Percentiles rank a stretch among this genome's conserved stretches.
phyloP scores from a whole-genome alignment of 805 yeast species.

The Blastobotrys americana region DNA sequence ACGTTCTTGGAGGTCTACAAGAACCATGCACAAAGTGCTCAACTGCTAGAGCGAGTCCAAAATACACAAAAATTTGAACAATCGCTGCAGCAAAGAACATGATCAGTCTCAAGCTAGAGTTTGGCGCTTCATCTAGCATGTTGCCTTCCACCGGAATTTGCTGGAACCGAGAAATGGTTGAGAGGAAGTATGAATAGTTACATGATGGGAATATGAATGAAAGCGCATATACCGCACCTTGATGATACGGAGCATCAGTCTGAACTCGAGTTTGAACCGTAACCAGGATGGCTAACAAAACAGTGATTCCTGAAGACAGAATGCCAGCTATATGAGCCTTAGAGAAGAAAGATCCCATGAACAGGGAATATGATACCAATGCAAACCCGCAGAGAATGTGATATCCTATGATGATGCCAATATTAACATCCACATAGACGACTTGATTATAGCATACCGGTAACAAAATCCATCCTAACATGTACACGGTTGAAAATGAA shows the following conservation, averaged over 20 bases:
- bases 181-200: conserved; percentile 30
- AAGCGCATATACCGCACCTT: conserved; percentile 25
- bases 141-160: conserved; percentile 19
- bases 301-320: conserved; percentile 27
- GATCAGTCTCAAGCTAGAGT: conserved; percentile 18
- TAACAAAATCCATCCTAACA: conserved; percentile 30
- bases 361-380: conserved; percentile 27
- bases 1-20: conserved; percentile 13
- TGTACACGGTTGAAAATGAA: conserved; percentile 27
- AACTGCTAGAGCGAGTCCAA: conserved; percentile 22
- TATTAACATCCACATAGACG: conserved; percentile 23
- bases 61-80: conserved; percentile 27
- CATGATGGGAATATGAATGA: conserved; percentile 31
- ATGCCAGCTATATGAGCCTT: conserved; percentile 31
- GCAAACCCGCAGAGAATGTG: conserved; percentile 29
- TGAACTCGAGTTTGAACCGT: conserved; percentile 27
- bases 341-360: conserved; percentile 27
- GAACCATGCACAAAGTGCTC: conserved; percentile 26
- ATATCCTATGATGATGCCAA: conserved; percentile 25
- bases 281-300: conserved; percentile 27
- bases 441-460: conserved; percentile 22
- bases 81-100: conserved; percentile 29
- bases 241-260: conserved; percentile 19
- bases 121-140: conserved; percentile 26
- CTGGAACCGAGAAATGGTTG: conserved; percentile 28